A percentile compares a stretch with the other conserved stretches of the same genome.
phyloP scores from a whole-genome alignment of 2,329 filamentous ascomycete genomes.

The Epichloe hybrida region DNA sequence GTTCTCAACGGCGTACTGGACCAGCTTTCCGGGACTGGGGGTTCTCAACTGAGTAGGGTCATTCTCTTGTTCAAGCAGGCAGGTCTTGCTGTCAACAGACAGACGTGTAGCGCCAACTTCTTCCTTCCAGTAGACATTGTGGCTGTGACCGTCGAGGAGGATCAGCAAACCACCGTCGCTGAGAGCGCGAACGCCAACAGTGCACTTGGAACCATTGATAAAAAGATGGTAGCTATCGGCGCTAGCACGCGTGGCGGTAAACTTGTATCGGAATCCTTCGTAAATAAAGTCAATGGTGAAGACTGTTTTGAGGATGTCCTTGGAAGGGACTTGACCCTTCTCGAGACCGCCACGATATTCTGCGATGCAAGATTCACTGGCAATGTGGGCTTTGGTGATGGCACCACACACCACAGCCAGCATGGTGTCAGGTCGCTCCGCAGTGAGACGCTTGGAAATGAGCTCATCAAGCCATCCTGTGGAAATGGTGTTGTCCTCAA shows the following conservation, averaged over 20 bases:
- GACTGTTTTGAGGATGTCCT: constrained; percentile 93
- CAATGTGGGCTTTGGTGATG: constrained; percentile 84
- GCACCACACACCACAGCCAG: constrained; percentile 93
- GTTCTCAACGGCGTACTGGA: constrained; percentile 95
- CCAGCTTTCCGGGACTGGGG: constrained; percentile 90
- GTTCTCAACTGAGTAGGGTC: constrained; percentile 94
- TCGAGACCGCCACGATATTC: constrained; percentile 84
- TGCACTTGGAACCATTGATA: constrained; percentile 96
- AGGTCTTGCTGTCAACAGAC: constrained; percentile 96
- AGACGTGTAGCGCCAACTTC: constrained; percentile 91
- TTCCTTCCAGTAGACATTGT: constrained; percentile 99
- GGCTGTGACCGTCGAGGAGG: constrained; percentile 79
- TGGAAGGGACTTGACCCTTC: constrained; percentile 93
- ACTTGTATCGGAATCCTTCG: constrained; percentile 92
- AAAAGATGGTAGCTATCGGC: constrained; percentile 92
- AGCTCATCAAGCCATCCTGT: constrained; percentile 98
- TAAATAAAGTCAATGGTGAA: constrained; percentile 99
- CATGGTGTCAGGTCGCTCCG: constrained; percentile 85
- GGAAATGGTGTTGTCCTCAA: constrained; percentile 98
- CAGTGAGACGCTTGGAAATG: constrained; percentile 93
- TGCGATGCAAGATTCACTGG: constrained; percentile 76
- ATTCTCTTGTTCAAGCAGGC: constrained; percentile 94
- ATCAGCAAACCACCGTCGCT: constrained; percentile 89
- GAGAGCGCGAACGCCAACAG: constrained; percentile 81
- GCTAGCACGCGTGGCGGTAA: constrained; percentile 88